Conservation (phyloP, 2,329 filamentous ascomycete genomes). For the Penicillium sclerotigenum region DNA sequence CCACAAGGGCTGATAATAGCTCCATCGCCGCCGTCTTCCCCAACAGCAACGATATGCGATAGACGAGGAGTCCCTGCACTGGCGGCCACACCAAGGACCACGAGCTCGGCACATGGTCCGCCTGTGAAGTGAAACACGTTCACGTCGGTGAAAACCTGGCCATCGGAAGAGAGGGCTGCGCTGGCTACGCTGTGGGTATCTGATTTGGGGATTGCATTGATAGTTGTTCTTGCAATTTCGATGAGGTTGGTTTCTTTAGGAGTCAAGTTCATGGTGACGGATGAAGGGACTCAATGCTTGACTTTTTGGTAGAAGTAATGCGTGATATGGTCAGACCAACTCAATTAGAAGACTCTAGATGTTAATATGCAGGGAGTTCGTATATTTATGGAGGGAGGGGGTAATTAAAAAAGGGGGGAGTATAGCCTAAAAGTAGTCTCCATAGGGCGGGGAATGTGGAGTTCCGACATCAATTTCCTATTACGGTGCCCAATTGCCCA, state of each 20-base stretch:
- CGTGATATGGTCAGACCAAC: not conserved
- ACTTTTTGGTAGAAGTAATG: not conserved
- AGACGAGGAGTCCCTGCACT: slow-evolving; percentile 19
- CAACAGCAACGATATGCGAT: slow-evolving; percentile 27
- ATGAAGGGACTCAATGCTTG: not conserved
- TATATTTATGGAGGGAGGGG: not conserved
- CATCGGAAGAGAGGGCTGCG: slow-evolving; percentile 16
- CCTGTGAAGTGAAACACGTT: slow-evolving; percentile 29
- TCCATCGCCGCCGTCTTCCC: slow-evolving; percentile 17
- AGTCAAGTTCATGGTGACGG: not conserved
- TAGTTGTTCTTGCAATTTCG: not conserved
- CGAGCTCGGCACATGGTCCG: slow-evolving; percentile 32
- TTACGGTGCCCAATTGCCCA: not conserved
- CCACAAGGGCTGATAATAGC: slow-evolving; percentile 27
- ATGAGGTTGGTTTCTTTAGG: not conserved
- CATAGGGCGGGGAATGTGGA: not conserved
- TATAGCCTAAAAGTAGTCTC: not conserved
- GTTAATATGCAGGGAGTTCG: not conserved
- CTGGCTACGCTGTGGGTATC: slow-evolving; percentile 19
- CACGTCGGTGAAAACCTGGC: slow-evolving; percentile 22
- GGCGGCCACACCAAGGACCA: slow-evolving; percentile 27
- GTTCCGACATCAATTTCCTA: not conserved
- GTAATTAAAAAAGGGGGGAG: too few species aligned
- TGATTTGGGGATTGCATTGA: slow-evolving; percentile 15
- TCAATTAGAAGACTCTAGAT: not conserved